Evolutionary conservation across 225 moss, liverwort and hornwort genomes (phyloP).

Genomic region (Marchantia paleacea): DNA sequence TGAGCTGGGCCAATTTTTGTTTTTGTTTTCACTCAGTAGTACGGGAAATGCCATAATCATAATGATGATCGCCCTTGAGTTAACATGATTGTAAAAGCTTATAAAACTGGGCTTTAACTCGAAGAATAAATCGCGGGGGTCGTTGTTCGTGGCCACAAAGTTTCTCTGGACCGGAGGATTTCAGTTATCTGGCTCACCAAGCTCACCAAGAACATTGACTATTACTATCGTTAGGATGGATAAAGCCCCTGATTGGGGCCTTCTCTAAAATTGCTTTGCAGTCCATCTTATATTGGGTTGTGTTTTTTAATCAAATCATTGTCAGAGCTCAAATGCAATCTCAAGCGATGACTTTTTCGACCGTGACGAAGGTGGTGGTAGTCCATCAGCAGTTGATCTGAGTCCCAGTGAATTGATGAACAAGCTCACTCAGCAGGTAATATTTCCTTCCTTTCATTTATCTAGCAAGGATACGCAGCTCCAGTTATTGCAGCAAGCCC

Average conservation of each 20-base stretch:
- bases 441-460: background rate
- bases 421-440: slow-evolving; percentile 93
- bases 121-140: no score
- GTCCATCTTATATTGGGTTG: background rate
- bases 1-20: background rate
- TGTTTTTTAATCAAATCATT: background rate
- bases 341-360: slow-evolving; percentile 98
- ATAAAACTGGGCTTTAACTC: background rate
- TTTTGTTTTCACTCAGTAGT: background rate
- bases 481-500: background rate
- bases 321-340: slow-evolving; percentile 85
- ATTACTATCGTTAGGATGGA: no score
- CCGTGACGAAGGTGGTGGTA: slow-evolving; percentile 67
- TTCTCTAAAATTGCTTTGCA: background rate
- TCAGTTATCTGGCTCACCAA: background rate
- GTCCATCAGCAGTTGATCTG: slow-evolving; percentile 65
- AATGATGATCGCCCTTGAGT: no score
- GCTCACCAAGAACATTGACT: no score
- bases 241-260: no score
- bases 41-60: no score
- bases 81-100: no score
- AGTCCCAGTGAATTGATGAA: slow-evolving; percentile 92
- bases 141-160: background rate
- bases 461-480: background rate
- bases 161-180: no score